phyloP scores from a whole-genome alignment of 1,139 yeast species.

The Hyphopichia wangnamkhiaoensis region DNA sequence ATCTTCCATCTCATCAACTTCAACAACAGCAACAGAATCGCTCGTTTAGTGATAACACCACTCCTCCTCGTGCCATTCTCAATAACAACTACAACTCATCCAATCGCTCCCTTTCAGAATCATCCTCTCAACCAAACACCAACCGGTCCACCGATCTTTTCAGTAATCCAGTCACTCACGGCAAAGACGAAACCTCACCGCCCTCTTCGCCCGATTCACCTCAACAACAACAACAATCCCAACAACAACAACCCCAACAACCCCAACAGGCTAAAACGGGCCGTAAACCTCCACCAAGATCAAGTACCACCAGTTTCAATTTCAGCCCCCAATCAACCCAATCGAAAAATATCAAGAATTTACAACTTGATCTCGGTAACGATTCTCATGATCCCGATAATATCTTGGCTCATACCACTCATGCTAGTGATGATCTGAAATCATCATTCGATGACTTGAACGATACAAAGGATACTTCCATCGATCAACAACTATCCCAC shows the following conservation, averaged over 20 bases:
- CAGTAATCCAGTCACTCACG: not conserved
- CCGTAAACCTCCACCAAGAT: not conserved
- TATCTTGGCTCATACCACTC: conserved; percentile 1
- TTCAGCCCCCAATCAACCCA: conserved; percentile 3
- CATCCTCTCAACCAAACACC: conserved; percentile 2
- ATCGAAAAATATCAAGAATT: conserved; percentile 31
- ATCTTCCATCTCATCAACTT: not conserved
- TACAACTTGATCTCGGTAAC: conserved; percentile 25
- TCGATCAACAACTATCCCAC: not conserved
- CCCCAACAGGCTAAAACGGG: not conserved
- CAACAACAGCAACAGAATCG: not conserved
- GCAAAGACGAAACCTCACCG: conserved; percentile 1
- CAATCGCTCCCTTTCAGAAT: not conserved
- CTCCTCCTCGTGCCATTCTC: not conserved
- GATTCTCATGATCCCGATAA: conserved; percentile 2
- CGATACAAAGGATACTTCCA: not conserved
- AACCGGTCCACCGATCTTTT: conserved; percentile 2
- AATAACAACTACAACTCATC: not conserved
- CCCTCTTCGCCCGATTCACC: conserved; percentile 5
- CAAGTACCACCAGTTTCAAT: conserved; percentile 1
- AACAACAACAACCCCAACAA: not conserved
- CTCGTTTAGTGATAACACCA: not conserved
- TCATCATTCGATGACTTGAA: not conserved
- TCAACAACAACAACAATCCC: not conserved
- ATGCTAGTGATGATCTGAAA: not conserved